Percentiles rank a stretch among this genome's conserved stretches.
Evolutionary conservation across 176 grass and related monocot genomes (phyloP).

Genomic region (Olyra latifolia): DNA sequence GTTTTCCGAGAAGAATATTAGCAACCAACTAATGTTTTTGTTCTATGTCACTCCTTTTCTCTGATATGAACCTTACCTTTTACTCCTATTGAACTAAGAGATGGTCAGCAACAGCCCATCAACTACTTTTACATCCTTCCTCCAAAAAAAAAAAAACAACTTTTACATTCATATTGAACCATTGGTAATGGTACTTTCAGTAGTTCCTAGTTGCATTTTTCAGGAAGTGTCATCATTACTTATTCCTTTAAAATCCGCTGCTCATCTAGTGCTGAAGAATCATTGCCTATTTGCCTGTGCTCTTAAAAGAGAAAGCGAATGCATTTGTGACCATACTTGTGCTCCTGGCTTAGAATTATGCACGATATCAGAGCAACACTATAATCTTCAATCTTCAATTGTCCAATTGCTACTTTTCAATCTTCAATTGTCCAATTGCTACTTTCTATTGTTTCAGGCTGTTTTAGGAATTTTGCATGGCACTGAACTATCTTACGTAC

Average conservation of each 20-base stretch:
- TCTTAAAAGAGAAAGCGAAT: neutral
- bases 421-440: neutral
- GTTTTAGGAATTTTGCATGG: neutral
- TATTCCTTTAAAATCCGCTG: neutral
- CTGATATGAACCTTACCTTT: neutral
- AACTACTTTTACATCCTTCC: too few relatives aligned
- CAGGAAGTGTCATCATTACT: neutral
- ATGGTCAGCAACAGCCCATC: neutral
- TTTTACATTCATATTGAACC: neutral
- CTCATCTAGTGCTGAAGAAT: neutral
- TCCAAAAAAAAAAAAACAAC: too few relatives aligned
- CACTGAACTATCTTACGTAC: neutral
- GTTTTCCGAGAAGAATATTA: neutral
- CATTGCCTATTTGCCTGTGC: neutral
- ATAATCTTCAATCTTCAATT: neutral
- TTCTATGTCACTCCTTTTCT: neutral
- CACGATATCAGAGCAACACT: neutral
- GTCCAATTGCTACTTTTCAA: neutral
- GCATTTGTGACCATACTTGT: neutral
- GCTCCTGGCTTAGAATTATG: neutral
- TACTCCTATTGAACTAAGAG: neutral
- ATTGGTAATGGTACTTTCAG: neutral
- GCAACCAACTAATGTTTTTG: neutral
- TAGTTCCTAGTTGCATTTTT: neutral
- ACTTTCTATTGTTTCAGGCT: neutral